Evolutionary conservation across 2,329 filamentous ascomycete species (phyloP).

Genomic region (Xylariomycetidae sp.): DNA sequence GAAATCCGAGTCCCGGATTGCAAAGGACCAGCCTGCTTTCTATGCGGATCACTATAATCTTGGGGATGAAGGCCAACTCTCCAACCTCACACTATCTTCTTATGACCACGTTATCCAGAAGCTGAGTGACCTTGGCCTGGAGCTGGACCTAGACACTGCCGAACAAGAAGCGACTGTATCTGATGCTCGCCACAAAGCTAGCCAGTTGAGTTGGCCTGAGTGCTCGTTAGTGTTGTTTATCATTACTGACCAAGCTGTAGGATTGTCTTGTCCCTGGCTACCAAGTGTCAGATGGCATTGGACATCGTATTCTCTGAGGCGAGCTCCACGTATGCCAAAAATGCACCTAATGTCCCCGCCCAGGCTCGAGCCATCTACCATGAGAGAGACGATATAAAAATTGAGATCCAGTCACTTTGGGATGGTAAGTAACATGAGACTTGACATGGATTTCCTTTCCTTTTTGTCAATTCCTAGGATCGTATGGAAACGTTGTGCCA

Average conservation of each 20-base stretch:
- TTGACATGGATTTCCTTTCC: too few relatives aligned
- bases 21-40: background rate
- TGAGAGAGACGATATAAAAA: slow-evolving; percentile 18
- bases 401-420: slow-evolving; percentile 28
- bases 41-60: slow-evolving; percentile 1
- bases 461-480: too few relatives aligned
- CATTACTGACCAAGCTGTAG: slow-evolving; percentile 8
- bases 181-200: slow-evolving; percentile 20
- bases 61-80: slow-evolving; percentile 3
- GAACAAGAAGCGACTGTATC: slow-evolving; percentile 13
- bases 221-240: background rate
- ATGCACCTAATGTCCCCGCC: background rate
- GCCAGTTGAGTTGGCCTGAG: slow-evolving; percentile 15
- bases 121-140: slow-evolving; percentile 17
- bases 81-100: slow-evolving; percentile 8
- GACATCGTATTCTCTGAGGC: slow-evolving; percentile 16
- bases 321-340: slow-evolving; percentile 7
- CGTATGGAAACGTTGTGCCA: too few relatives aligned
- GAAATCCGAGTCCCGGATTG: background rate
- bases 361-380: slow-evolving; percentile 11
- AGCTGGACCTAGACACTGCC: slow-evolving; percentile 12
- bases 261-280: slow-evolving; percentile 17
- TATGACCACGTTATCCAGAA: slow-evolving; percentile 20
- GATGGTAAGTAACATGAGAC: too few relatives aligned
- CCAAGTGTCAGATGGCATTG: slow-evolving; percentile 15